Percentiles rank a stretch among this genome's conserved stretches.
These are phyloP conservation scores for Yarrowia osloensis DNA, from an alignment of 805 yeast species.

Conservation along the genomic window DNA sequence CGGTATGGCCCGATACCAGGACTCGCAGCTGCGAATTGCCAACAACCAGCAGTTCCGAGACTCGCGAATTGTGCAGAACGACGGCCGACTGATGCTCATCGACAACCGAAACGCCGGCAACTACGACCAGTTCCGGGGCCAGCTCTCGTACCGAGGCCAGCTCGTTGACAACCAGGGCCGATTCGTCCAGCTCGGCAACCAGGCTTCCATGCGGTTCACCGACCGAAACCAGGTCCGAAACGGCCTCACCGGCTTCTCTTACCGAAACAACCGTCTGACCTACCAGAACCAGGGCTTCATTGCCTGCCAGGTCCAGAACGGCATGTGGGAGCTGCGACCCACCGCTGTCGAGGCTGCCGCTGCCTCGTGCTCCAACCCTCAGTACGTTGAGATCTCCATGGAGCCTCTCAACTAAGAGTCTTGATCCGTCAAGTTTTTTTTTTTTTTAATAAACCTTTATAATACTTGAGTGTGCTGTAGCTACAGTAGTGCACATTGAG, in stretches of 20 bases:
- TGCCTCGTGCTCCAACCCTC: constrained; percentile 17
- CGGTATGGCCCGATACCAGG: constrained; percentile 16
- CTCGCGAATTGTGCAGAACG: not conserved
- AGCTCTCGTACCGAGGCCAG: constrained; percentile 28
- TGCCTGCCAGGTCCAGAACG: constrained; percentile 23
- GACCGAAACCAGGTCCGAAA: constrained; percentile 29
- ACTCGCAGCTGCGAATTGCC: constrained; percentile 10
- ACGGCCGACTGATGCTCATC: constrained; percentile 22
- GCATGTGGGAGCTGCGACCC: constrained; percentile 26
- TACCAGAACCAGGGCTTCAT: constrained; percentile 29
- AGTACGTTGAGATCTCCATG: constrained; percentile 27
- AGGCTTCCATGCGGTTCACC: constrained; percentile 25
- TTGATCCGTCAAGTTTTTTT: constrained; percentile 3
- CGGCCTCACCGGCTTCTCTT: constrained; percentile 16
- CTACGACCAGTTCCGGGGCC: constrained; percentile 21
- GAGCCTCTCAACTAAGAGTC: constrained; percentile 24
- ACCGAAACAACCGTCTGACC: constrained; percentile 10
- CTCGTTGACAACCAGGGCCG: constrained; percentile 27
- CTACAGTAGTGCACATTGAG: no score
- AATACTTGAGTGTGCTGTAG: no score
- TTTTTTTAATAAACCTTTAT: not conserved
- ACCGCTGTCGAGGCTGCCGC: constrained; percentile 22
- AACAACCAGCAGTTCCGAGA: constrained; percentile 21
- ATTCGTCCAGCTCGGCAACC: constrained; percentile 24
- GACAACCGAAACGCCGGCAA: constrained; percentile 1